A percentile compares a stretch with the other conserved stretches of the same genome.
These are phyloP conservation scores for Boechera retrofracta DNA, from an alignment of 345 rosid species.

Conservation along the genomic window DNA sequence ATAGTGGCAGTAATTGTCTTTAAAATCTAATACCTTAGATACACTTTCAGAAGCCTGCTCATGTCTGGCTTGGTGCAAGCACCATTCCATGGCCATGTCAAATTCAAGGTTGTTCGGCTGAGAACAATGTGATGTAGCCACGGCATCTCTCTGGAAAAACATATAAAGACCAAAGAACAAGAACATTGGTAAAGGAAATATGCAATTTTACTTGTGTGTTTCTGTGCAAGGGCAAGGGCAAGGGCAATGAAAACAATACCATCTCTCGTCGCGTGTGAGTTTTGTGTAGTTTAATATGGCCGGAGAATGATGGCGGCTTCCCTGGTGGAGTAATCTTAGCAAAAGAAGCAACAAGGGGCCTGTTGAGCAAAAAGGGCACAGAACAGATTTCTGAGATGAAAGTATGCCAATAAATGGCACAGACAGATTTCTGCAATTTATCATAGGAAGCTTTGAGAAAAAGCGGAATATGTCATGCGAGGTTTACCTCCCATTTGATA, in stretches of 20 bases:
- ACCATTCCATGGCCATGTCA: constrained; percentile 93
- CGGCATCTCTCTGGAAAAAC: constrained; percentile 65
- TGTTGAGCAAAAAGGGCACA: constrained; percentile 43
- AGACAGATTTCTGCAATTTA: constrained; percentile 5
- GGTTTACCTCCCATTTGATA: constrained; percentile 76
- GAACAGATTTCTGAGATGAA: constrained; percentile 7
- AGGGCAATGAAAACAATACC: constrained; percentile 46
- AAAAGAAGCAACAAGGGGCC: constrained; percentile 76
- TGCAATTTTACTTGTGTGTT: constrained; percentile 8
- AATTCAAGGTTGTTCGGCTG: constrained; percentile 86
- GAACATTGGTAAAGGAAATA: constrained; percentile 1
- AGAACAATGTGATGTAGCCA: constrained; percentile 88
- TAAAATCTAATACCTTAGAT: constrained; percentile 51
- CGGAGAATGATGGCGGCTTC: constrained; percentile 59
- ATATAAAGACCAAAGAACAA: constrained; percentile 24
- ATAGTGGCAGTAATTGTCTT: background rate
- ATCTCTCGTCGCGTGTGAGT: constrained; percentile 58
- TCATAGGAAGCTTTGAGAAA: constrained; percentile 13
- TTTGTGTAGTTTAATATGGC: constrained; percentile 66
- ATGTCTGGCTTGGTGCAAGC: constrained; percentile 57
- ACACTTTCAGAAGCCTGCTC: constrained; percentile 47
- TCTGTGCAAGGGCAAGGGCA: background rate
- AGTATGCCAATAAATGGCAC: constrained; percentile 13
- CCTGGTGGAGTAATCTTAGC: constrained; percentile 57
- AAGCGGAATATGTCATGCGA: background rate